Conservation (phyloP, 2,329 filamentous ascomycete species). For the Gnomoniopsis smithogilvyi region DNA sequence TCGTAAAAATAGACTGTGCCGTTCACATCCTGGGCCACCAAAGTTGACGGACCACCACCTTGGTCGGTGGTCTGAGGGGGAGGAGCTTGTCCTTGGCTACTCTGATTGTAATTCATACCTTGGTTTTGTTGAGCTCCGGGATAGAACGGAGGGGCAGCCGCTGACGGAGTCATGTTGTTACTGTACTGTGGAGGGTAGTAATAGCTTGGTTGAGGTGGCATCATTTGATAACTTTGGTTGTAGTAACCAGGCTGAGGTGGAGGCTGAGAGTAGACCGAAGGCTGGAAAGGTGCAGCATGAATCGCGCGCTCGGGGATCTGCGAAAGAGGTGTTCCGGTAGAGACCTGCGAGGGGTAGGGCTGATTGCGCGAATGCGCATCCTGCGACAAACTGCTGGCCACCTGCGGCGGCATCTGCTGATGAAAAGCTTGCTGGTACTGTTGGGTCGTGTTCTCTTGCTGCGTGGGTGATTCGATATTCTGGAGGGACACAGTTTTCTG, state of each 20-base stretch:
- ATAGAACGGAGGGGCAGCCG: conserved; percentile 52
- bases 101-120: conserved; percentile 39
- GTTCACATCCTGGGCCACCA: conserved; percentile 82
- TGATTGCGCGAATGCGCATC: conserved; percentile 64
- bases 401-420: conserved; percentile 82
- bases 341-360: conserved; percentile 68
- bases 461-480: conserved; percentile 82
- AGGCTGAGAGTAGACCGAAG: conserved; percentile 60
- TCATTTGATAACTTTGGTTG: conserved; percentile 53
- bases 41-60: conserved; percentile 51
- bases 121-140: conserved; percentile 48
- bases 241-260: conserved; percentile 59
- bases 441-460: conserved; percentile 43
- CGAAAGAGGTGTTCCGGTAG: conserved; percentile 76
- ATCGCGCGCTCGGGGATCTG: conserved; percentile 92
- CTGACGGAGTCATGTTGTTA: conserved; percentile 36
- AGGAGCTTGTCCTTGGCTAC: conserved; percentile 37
- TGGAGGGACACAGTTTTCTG: conserved; percentile 93
- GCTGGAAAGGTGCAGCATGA: conserved; percentile 87
- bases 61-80: conserved; percentile 39
- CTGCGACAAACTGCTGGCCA: conserved; percentile 54
- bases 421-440: conserved; percentile 81
- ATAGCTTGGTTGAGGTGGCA: conserved; percentile 58
- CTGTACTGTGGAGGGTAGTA: conserved; percentile 61
- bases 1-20: conserved; percentile 97